Conservation (phyloP, 2,329 filamentous ascomycete genomes). For the Paecilomyces formosus region DNA sequence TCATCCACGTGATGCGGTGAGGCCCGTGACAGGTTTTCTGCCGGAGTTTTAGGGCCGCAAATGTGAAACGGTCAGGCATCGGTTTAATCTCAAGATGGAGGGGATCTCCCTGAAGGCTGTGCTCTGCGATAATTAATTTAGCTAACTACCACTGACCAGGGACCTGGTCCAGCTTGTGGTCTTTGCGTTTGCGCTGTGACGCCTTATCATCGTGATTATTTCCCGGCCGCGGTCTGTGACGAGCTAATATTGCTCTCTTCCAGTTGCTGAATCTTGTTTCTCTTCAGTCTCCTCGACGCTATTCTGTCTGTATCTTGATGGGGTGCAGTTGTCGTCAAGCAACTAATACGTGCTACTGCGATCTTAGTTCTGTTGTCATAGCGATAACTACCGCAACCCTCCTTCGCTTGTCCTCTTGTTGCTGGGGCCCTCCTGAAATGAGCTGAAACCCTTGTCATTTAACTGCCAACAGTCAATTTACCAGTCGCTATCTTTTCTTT, state of each 20-base stretch:
- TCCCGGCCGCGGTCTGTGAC: background rate
- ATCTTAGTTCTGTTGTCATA: background rate
- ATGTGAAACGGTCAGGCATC: slow-evolving; percentile 3
- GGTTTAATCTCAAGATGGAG: background rate
- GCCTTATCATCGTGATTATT: background rate
- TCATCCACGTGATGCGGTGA: background rate
- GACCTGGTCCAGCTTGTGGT: background rate
- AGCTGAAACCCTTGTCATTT: background rate
- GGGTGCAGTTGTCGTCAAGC: background rate
- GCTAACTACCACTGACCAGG: too few relatives aligned
- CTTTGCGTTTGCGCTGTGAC: background rate
- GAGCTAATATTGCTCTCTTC: background rate
- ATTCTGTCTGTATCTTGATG: background rate
- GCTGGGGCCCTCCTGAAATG: background rate
- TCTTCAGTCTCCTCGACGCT: background rate
- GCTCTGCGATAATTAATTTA: background rate
- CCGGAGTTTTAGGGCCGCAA: background rate
- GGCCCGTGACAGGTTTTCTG: background rate
- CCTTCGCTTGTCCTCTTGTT: background rate
- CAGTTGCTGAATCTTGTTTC: background rate
- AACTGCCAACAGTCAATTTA: background rate
- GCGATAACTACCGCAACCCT: background rate
- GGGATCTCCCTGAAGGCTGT: background rate
- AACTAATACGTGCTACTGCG: background rate
- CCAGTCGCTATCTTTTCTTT: background rate